Evolutionary conservation across 257 asterid species (phyloP).

Genomic region (Nicotiana obtusifolia): DNA sequence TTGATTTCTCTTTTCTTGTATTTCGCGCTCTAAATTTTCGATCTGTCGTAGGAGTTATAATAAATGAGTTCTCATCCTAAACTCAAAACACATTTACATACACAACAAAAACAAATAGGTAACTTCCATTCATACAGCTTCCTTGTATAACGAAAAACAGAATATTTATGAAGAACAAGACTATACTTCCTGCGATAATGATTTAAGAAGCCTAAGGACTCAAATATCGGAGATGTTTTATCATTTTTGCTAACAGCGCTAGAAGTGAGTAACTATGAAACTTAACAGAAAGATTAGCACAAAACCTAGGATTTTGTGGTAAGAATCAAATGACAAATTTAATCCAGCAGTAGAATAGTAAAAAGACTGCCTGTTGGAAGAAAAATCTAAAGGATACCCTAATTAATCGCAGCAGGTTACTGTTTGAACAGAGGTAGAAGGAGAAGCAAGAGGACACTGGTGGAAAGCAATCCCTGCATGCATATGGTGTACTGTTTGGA

Average conservation of each 20-base stretch:
- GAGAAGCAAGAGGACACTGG: no score
- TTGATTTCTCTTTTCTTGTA: slow-evolving; percentile 78
- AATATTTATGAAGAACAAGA: neutral
- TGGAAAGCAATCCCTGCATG: no score
- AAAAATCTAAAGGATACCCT: neutral
- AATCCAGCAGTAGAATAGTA: neutral
- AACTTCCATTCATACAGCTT: neutral
- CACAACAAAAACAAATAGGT: neutral
- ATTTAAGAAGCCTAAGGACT: neutral
- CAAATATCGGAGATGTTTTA: neutral
- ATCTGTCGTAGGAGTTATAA: slow-evolving; percentile 38
- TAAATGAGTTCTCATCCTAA: slow-evolving; percentile 1
- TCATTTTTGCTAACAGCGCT: neutral
- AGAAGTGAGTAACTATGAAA: neutral
- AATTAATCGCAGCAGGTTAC: neutral
- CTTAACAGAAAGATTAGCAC: neutral
- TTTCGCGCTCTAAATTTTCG: slow-evolving; percentile 77
- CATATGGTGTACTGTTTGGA: no score
- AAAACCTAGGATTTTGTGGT: neutral
- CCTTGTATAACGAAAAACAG: neutral
- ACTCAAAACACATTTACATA: neutral
- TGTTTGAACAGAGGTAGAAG: no score
- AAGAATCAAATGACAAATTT: neutral
- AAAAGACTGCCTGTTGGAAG: neutral
- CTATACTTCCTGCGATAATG: neutral